Conservation (phyloP, 257 asterid species). For the Lithospermum erythrorhizon region DNA sequence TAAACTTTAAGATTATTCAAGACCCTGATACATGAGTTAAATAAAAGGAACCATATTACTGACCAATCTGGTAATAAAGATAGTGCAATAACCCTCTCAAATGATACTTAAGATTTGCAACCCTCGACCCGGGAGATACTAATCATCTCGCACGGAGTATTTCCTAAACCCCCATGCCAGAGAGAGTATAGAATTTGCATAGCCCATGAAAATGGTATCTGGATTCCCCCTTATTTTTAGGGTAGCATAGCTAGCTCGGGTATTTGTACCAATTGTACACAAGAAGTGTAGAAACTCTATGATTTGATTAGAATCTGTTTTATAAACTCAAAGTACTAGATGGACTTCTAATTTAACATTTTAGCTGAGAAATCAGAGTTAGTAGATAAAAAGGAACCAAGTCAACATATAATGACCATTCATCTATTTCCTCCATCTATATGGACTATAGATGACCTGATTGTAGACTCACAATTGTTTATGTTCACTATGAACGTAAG, state of each 20-base stretch:
- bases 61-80: conserved; percentile 1
- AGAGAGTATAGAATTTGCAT: neutral
- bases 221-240: no score
- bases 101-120: no score
- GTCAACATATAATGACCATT: neutral
- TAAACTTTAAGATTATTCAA: conserved; percentile 86
- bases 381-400: no score
- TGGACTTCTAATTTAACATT: no score
- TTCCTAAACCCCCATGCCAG: neutral
- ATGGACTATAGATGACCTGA: neutral
- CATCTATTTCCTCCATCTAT: neutral
- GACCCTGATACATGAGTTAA: conserved; percentile 41
- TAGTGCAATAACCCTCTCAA: neutral
- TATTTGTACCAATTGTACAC: no score
- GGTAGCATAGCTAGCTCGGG: no score
- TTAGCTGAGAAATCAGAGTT: no score
- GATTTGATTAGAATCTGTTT: no score
- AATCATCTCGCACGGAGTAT: no score
- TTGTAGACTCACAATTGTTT: conserved; percentile 64
- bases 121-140: neutral
- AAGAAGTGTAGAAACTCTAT: no score
- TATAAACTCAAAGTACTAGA: no score
- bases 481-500: conserved; percentile 77
- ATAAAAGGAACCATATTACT: neutral
- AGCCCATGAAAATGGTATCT: no score